phyloP scores from a whole-genome alignment of 257 asterid genomes.

The Solanum habrochaites region DNA sequence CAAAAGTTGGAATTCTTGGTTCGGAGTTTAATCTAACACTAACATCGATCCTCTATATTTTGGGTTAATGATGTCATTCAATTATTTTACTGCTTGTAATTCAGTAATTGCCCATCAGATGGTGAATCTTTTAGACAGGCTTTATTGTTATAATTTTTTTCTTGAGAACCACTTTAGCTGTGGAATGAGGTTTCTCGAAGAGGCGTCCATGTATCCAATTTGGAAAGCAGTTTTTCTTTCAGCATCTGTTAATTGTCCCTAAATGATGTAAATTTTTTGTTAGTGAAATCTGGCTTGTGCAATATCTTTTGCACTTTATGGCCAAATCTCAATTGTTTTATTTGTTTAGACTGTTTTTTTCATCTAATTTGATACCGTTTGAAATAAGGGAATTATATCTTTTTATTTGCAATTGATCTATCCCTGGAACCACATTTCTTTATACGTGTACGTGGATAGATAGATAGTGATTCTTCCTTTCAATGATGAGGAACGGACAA shows the following conservation, averaged over 20 bases:
- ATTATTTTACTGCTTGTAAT: background rate
- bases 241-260: background rate
- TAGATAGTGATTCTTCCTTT: background rate
- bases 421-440: background rate
- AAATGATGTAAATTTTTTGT: background rate
- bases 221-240: background rate
- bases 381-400: slow-evolving; percentile 63
- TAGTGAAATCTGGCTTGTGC: background rate
- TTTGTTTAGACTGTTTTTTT: background rate
- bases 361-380: slow-evolving; percentile 37
- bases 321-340: background rate
- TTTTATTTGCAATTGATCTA: slow-evolving; percentile 17
- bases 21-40: background rate
- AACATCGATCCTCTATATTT: background rate
- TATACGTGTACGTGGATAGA: background rate
- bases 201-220: background rate
- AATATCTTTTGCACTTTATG: background rate
- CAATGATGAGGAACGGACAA: background rate
- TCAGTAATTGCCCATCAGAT: background rate
- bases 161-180: background rate
- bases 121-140: background rate
- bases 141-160: background rate
- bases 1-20: background rate
- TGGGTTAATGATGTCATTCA: background rate
- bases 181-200: background rate